phyloP scores from a whole-genome alignment of 371 early-diverging fungal genomes.

The Mucor racemosus region DNA sequence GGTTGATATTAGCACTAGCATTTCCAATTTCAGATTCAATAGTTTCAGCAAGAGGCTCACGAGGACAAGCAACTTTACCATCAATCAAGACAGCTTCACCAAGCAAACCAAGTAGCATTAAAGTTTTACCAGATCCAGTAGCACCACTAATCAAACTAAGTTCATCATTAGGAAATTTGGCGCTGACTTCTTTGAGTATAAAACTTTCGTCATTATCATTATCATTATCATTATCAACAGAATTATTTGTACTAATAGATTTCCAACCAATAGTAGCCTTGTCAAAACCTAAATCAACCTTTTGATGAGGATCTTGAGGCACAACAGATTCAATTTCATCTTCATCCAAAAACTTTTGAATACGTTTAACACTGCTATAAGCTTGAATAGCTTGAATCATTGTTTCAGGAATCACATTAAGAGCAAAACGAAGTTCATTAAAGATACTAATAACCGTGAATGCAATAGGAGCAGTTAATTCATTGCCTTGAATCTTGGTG shows the following conservation, averaged over 20 bases:
- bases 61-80: conserved; percentile 55
- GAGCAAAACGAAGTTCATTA: conserved; percentile 51
- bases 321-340: conserved; percentile 64
- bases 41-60: conserved; percentile 39
- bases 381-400: conserved; percentile 37
- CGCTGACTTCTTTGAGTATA: conserved; percentile 64
- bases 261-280: conserved; percentile 61
- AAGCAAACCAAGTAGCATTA: conserved; percentile 67
- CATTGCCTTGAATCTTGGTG: conserved; percentile 53
- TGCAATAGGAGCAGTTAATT: conserved; percentile 60
- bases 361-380: conserved; percentile 57
- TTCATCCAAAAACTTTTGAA: conserved; percentile 73
- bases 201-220: conserved; percentile 39
- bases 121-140: conserved; percentile 83
- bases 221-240: conserved; percentile 60
- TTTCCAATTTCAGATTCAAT: conserved; percentile 40
- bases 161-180: conserved; percentile 65
- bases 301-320: conserved; percentile 23
- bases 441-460: conserved; percentile 63
- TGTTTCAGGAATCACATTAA: conserved; percentile 57
- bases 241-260: not conserved
- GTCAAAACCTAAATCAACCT: conserved; percentile 44
- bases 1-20: conserved; percentile 25
- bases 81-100: conserved; percentile 58
- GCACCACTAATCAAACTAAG: conserved; percentile 80